These are phyloP conservation scores for Tricholoma flavovirens DNA, from an alignment of 768 basidiomycete species.

Conservation along the genomic window DNA sequence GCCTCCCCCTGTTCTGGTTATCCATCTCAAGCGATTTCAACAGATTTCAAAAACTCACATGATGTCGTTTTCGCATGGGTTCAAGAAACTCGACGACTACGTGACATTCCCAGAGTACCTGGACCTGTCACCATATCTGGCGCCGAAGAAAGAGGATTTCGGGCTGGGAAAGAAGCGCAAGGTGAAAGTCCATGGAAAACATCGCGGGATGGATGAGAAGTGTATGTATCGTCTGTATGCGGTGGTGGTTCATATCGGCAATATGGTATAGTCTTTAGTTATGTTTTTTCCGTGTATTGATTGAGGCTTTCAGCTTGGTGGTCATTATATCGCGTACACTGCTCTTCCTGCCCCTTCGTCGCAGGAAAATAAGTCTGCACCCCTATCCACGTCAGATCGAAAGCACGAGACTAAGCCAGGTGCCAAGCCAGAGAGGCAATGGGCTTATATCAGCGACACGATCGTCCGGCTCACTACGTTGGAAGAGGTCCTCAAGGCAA, in stretches of 20 bases:
- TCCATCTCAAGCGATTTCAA: constrained; percentile 94
- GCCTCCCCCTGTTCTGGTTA: constrained; percentile 82
- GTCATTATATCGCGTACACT: constrained; percentile 85
- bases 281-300: constrained; percentile 4
- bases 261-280: constrained; percentile 53
- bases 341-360: constrained; percentile 48
- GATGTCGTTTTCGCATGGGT: constrained; percentile 61
- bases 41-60: constrained; percentile 63
- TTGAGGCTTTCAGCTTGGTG: constrained; percentile 55
- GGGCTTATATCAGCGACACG: constrained; percentile 93
- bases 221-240: constrained; percentile 72
- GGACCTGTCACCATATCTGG: constrained; percentile 81
- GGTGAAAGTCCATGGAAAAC: constrained; percentile 10
- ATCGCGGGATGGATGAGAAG: constrained; percentile 28
- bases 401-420: constrained; percentile 4
- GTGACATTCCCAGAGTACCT: constrained; percentile 85
- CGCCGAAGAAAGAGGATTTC: constrained; percentile 72
- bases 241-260: constrained; percentile 82
- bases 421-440: constrained; percentile 44
- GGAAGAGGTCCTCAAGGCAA: constrained; percentile 86
- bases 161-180: constrained; percentile 38
- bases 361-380: constrained; percentile 1
- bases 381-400: not conserved
- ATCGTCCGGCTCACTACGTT: constrained; percentile 72
- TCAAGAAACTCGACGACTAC: constrained; percentile 89